These are phyloP conservation scores for Psilocybe azurescens DNA, from an alignment of 768 basidiomycete species.

Conservation along the genomic window DNA sequence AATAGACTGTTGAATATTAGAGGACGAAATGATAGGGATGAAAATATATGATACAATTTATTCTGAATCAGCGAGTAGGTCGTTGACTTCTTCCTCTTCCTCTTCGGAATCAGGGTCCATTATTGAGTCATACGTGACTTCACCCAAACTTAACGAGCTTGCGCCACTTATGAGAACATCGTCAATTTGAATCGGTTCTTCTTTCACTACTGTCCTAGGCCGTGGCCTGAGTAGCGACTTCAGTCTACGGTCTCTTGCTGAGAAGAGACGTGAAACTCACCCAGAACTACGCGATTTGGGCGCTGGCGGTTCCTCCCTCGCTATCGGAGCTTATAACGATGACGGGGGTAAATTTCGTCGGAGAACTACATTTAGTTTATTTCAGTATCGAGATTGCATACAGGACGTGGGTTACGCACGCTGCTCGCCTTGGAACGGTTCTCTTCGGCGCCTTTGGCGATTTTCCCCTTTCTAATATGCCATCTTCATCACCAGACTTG, in stretches of 20 bases:
- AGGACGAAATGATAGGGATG: not conserved
- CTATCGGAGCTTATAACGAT: conserved; percentile 45
- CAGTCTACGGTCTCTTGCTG: not conserved
- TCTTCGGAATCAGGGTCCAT: conserved; percentile 57
- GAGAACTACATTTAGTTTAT: no score
- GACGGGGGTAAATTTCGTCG: conserved; percentile 12
- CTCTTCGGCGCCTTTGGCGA: conserved; percentile 48
- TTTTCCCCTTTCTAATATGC: conserved; percentile 33
- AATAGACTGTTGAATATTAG: not conserved
- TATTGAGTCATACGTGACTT: conserved; percentile 49
- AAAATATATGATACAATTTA: conserved; percentile 21
- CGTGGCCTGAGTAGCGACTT: conserved; percentile 7
- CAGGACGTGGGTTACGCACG: conserved; percentile 29
- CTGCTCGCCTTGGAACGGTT: conserved; percentile 60
- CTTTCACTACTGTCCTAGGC: conserved; percentile 32
- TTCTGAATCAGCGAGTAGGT: conserved; percentile 40
- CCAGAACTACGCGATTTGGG: conserved; percentile 22
- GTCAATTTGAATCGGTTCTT: conserved; percentile 45
- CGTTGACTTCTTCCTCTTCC: conserved; percentile 61
- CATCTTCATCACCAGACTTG: conserved; percentile 48
- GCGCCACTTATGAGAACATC: conserved; percentile 38
- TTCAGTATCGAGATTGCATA: no score
- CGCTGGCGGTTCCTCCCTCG: conserved; percentile 35
- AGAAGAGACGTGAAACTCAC: not conserved
- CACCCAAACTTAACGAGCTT: conserved; percentile 22